Conservation (phyloP, 2,329 filamentous ascomycete species). For the Elsinoe fawcettii region DNA sequence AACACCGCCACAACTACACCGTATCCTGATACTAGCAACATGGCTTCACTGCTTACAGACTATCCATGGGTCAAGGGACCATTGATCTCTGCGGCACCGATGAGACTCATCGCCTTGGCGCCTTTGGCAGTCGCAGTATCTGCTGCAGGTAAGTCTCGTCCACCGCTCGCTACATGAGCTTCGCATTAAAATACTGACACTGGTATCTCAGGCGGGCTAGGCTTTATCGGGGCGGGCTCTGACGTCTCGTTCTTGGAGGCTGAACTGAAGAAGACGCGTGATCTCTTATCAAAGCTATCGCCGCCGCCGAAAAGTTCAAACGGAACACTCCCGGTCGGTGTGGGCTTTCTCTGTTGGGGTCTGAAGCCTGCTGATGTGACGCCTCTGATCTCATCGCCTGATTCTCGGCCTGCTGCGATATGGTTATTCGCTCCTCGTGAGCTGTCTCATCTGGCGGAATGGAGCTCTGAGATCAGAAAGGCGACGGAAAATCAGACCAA, state of each 20-base stretch:
- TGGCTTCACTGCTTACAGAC: constrained; percentile 25
- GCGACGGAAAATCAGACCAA: constrained; percentile 32
- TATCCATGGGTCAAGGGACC: constrained; percentile 55
- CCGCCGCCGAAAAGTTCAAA: constrained; percentile 11
- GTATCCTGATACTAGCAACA: not conserved
- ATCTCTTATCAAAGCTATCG: constrained; percentile 19
- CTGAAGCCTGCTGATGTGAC: constrained; percentile 37
- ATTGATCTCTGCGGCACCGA: constrained; percentile 57
- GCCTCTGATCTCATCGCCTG: constrained; percentile 40
- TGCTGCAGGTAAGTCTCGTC: constrained; percentile 32
- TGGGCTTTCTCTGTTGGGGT: constrained; percentile 54
- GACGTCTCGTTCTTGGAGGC: constrained; percentile 27
- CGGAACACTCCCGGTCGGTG: constrained; percentile 43
- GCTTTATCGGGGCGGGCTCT: constrained; percentile 36
- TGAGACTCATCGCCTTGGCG: constrained; percentile 55
- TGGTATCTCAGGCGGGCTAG: constrained; percentile 31
- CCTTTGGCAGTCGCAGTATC: constrained; percentile 55
- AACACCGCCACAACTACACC: not conserved
- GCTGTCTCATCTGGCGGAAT: constrained; percentile 31
- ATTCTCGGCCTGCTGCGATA: constrained; percentile 46
- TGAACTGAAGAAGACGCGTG: constrained; percentile 23
- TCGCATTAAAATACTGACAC: not conserved
- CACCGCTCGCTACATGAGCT: not conserved
- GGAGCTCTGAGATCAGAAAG: constrained; percentile 26
- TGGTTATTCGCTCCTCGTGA: constrained; percentile 59